Evolutionary conservation across 1,139 yeast genomes (phyloP), one percentile per base, ranked within the genome.

Genomic region (Candida freyschussii): DNA sequence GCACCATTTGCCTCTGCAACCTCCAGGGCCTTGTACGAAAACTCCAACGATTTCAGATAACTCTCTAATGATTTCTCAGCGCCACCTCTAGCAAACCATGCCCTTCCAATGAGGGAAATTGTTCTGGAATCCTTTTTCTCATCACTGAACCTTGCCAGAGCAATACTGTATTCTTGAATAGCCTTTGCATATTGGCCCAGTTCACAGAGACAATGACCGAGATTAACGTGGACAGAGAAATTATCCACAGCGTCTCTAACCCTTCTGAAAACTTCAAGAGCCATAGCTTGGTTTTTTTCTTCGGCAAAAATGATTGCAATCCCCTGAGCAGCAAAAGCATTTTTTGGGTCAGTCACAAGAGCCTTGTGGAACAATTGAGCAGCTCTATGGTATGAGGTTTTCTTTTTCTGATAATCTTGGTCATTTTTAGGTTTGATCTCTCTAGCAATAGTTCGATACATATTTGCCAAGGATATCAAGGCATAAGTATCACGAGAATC

Each of bases 251-350:
- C 81, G 51, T 91, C 98, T 54, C 96, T 75, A 34, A 89, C 78
- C 49, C 89, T 87, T 58, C 94, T 75, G 53, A 93, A 78, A 33
- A 87, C 79, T 46, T 86, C 95, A 51, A 87, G 68, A 1, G 97
- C 96, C 44, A 79, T 70, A 25, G 74, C 78, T 15, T 76, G 62
- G 40, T 85, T 80, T 50, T 83, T 84, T 52, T 82, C 82, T 50
- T 89, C 97, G 15, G 95, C 94, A 57, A 86, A 83, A 9, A 89
- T 77, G 34, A 91, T 87, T 2, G 97, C 98, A 43, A 93, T 70
- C 33, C 99, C 99, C 59, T 91, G 98, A 1, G 98, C 98, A 3
- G 97, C 99, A 62, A 81, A 91, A 1, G 91, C 94, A 56, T 91
- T 86, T 46, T 73, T 69, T 6, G 91, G 75, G 60, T 91, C 98